Evolutionary conservation across 225 moss, liverwort and hornwort genomes (phyloP).

Genomic region (Neckera pumila): DNA sequence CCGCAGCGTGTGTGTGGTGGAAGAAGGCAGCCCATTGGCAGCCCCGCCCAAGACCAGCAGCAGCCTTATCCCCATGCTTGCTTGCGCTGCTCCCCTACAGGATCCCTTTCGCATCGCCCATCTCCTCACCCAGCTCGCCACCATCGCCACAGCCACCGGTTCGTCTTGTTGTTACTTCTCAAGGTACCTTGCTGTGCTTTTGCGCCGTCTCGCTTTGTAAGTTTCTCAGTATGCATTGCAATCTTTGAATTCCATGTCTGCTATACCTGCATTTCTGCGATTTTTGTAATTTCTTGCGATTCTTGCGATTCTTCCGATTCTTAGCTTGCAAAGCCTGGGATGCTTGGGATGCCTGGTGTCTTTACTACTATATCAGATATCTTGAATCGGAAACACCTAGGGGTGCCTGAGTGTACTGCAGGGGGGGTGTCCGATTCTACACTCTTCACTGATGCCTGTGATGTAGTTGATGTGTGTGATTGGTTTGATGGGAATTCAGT

Average conservation of each 20-base stretch:
- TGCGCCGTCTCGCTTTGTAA: background rate
- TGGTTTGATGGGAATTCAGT: background rate
- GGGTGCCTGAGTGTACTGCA: background rate
- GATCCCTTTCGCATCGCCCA: background rate
- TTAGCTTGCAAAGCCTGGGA: background rate
- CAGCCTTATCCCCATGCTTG: constrained; percentile 27
- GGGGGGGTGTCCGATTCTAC: background rate
- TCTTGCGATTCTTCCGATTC: background rate
- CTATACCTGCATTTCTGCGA: background rate
- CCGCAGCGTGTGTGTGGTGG: background rate
- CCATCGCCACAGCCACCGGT: background rate
- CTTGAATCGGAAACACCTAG: too few species aligned
- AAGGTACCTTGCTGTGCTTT: background rate
- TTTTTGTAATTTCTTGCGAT: background rate
- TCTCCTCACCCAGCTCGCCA: background rate
- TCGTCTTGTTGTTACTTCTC: background rate
- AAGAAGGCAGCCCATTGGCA: constrained; percentile 10
- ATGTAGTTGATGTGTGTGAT: background rate
- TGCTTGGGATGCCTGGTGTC: too few species aligned
- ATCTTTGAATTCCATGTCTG: background rate
- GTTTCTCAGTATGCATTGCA: background rate
- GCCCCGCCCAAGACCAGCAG: background rate
- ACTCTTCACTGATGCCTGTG: background rate
- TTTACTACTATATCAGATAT: too few species aligned
- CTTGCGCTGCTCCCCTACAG: background rate